Percentiles rank a stretch among this genome's conserved stretches.
Conservation (phyloP, 1,284 basidiomycete genomes). For the Porodaedalea pini region DNA sequence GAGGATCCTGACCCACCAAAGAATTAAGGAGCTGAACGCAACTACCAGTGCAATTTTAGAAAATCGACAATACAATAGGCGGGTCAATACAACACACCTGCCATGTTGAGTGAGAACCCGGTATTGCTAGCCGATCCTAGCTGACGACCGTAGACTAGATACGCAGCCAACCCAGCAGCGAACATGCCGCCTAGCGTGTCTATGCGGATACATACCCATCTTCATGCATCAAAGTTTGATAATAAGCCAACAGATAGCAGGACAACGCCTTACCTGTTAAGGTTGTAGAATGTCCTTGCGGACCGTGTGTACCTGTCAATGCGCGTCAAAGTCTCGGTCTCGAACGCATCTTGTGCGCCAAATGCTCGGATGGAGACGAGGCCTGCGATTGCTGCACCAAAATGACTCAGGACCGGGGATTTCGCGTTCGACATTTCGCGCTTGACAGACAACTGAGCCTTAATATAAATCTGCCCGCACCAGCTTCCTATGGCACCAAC, state of each 20-base stretch:
- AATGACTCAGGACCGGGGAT: conserved; percentile 65
- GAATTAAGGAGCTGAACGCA: conserved; percentile 51
- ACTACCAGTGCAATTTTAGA: conserved; percentile 30
- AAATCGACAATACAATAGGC: neutral
- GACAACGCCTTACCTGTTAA: conserved; percentile 43
- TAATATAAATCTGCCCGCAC: conserved; percentile 51
- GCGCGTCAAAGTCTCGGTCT: conserved; percentile 39
- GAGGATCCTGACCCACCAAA: conserved; percentile 48
- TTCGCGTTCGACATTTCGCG: conserved; percentile 70
- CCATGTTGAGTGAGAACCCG: conserved; percentile 53
- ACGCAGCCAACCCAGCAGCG: conserved; percentile 41
- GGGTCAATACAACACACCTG: conserved; percentile 29
- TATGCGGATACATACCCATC: conserved; percentile 56
- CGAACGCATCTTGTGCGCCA: conserved; percentile 47
- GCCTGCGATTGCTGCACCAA: conserved; percentile 65
- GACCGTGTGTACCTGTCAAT: conserved; percentile 48
- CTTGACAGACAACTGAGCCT: conserved; percentile 73
- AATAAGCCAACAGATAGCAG: neutral
- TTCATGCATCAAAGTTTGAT: conserved; percentile 27
- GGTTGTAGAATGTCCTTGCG: conserved; percentile 48
- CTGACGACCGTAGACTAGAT: conserved; percentile 28
- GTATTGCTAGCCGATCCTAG: conserved; percentile 44
- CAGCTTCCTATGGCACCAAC: conserved; percentile 44
- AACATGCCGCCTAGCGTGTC: conserved; percentile 52
- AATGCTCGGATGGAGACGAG: conserved; percentile 65